phyloP scores from a whole-genome alignment of 2,329 filamentous ascomycete species.

The Dactylellina cionopaga region DNA sequence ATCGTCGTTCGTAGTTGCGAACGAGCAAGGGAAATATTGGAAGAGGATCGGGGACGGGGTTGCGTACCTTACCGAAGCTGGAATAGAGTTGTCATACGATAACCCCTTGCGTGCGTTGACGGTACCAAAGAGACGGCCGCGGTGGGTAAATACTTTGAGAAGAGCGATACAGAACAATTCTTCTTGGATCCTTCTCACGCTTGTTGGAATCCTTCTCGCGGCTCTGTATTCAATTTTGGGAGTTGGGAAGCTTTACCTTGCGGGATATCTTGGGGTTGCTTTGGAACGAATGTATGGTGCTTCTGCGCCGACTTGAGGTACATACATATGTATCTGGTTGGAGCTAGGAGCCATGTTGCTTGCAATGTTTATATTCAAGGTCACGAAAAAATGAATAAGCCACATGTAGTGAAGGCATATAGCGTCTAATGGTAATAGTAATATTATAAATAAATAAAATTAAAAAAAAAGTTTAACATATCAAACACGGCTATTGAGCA shows the following conservation, averaged over 20 bases:
- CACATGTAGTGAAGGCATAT: background rate
- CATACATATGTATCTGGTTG: background rate
- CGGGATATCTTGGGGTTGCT: conserved; percentile 4
- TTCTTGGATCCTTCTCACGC: conserved; percentile 28
- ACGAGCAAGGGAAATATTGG: conserved; percentile 44
- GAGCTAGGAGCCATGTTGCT: too few relatives aligned
- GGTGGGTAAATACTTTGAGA: conserved; percentile 39
- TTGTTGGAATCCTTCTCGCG: conserved; percentile 37
- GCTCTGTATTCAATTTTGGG: conserved; percentile 39
- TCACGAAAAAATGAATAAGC: background rate
- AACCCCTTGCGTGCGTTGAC: conserved; percentile 48
- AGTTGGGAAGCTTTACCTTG: conserved; percentile 26
- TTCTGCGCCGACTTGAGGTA: background rate
- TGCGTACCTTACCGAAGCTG: conserved; percentile 40
- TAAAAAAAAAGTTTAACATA: too few relatives aligned
- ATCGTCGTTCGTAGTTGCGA: conserved; percentile 15
- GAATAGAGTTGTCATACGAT: conserved; percentile 49
- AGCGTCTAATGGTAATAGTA: background rate
- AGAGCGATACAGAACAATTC: conserved; percentile 40
- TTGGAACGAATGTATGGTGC: conserved; percentile 4
- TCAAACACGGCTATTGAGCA: too few relatives aligned
- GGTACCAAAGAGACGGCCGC: conserved; percentile 33
- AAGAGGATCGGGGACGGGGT: conserved; percentile 41
- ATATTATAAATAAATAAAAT: too few relatives aligned
- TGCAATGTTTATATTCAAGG: too few relatives aligned